Base-by-base conservation (phyloP, 805 yeast genomes). In the Phaffomyces antillensis region DNA sequence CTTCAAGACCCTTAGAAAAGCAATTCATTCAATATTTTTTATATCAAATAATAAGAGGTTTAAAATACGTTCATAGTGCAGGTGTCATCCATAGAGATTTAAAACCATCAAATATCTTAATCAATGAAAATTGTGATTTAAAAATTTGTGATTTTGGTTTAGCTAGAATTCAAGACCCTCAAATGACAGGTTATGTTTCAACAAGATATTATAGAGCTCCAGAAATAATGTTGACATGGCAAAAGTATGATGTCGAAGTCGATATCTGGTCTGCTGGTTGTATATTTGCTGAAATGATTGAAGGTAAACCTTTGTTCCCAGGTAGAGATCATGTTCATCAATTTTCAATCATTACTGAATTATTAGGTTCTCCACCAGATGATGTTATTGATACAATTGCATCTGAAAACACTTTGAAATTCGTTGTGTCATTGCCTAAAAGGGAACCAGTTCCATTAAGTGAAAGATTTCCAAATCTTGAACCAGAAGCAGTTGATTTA, bases 181-280 rank as follows among this genome's bases (percentile, higher is more conserved):
- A 91, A 64, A 91, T 91, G 99, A 91, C 98, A 1, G 99, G 98
- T 10, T 91, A 91, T 63, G 99, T 91, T 16, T 84, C 95, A 6
- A 91, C 99, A 5, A 68, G 99, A 59, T 91, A 89, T 70, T 91
- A 91, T 67, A 77, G 99, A 51, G 99, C 98, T 0, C 99, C 99
- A 2, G 99, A 91, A 64, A 91, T 91, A 65, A 91, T 91, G 99
- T 76, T 91, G 52, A 89, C 97, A 25, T 91, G 98, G 98, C 99
- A 91, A 64, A 88, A 91, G 62, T 91, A 91, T 67, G 96, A 90
- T 60, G 83, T 87, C 9, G 97, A 90, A 66, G 98, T 91, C 34
- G 99, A 91, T 65, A 86, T 91, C 56, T 91, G 99, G 99, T 84
- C 95, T 20, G 96, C 95, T 11, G 99, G 96, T 20, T 91, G 99